These are phyloP conservation scores for Scleromitrula shiraiana DNA, from an alignment of 2,329 filamentous ascomycete genomes.

Conservation along the genomic window DNA sequence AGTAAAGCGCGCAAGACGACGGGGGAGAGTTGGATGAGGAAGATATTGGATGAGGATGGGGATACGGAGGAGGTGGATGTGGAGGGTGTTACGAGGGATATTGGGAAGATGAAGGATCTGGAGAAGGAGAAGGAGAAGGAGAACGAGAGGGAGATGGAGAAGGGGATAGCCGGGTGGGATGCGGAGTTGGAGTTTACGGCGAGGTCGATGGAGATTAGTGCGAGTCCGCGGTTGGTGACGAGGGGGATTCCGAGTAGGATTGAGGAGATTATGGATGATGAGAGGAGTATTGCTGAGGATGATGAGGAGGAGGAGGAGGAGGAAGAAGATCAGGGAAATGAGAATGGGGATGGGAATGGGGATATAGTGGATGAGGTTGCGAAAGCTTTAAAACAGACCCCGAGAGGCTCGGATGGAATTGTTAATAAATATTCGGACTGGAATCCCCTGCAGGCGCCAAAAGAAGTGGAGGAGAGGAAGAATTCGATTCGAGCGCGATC, in stretches of 20 bases:
- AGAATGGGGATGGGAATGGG: background rate
- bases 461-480: background rate
- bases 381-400: background rate
- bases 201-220: slow-evolving; percentile 19
- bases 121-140: slow-evolving; percentile 1
- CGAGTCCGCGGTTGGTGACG: slow-evolving; percentile 12
- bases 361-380: background rate
- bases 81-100: slow-evolving; percentile 6
- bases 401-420: background rate
- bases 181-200: slow-evolving; percentile 27
- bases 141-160: slow-evolving; percentile 13
- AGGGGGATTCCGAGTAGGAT: slow-evolving; percentile 14
- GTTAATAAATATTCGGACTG: background rate
- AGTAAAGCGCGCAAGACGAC: background rate
- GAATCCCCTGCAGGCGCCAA: background rate
- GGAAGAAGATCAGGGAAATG: background rate
- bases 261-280: slow-evolving; percentile 21
- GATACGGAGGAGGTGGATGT: slow-evolving; percentile 4
- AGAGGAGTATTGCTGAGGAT: slow-evolving; percentile 12
- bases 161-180: slow-evolving; percentile 18
- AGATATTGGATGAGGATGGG: background rate
- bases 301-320: slow-evolving; percentile 3
- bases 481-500: background rate
- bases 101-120: slow-evolving; percentile 8
- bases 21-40: slow-evolving; percentile 3